phyloP scores from a whole-genome alignment of 1,139 yeast genomes.

The Tardiomyces blankii region DNA sequence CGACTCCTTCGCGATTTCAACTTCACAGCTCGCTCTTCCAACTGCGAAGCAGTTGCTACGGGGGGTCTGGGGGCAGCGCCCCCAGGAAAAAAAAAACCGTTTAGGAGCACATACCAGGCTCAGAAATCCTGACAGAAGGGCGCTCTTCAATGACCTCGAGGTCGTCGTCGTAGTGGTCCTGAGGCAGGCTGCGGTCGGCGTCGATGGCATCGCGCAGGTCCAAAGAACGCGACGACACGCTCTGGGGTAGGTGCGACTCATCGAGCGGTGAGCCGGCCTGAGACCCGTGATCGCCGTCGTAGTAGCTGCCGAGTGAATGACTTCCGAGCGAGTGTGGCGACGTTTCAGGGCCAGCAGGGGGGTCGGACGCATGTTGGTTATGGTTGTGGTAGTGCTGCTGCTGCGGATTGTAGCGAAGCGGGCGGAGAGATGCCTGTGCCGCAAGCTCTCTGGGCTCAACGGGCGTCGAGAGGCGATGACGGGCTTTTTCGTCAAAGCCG shows the following conservation, averaged over 20 bases:
- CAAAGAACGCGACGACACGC: not conserved
- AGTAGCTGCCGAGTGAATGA: not conserved
- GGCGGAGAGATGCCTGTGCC: too few relatives aligned
- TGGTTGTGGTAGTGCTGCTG: too few relatives aligned
- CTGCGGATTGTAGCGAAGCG: too few relatives aligned
- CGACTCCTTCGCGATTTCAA: too few relatives aligned
- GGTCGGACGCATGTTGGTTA: too few relatives aligned
- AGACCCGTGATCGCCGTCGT: not conserved
- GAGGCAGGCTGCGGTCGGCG: not conserved
- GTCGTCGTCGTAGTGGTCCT: slow-evolving; percentile 3
- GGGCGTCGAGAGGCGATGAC: not conserved
- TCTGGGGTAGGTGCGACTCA: not conserved
- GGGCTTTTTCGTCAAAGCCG: not conserved
- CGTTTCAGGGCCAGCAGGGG: too few relatives aligned
- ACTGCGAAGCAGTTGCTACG: too few relatives aligned
- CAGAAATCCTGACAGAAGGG: too few relatives aligned
- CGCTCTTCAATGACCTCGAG: slow-evolving; percentile 3
- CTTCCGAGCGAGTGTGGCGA: not conserved
- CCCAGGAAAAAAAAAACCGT: too few relatives aligned
- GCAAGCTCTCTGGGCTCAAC: not conserved
- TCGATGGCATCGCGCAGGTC: not conserved
- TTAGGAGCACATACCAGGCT: too few relatives aligned
- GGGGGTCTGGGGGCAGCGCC: too few relatives aligned
- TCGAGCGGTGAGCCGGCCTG: not conserved
- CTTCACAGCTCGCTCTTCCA: too few relatives aligned